Percentiles rank a stretch among this genome's conserved stretches.
These are phyloP conservation scores for Metschnikowia lunata DNA, from an alignment of 805 yeast species.

Conservation along the genomic window DNA sequence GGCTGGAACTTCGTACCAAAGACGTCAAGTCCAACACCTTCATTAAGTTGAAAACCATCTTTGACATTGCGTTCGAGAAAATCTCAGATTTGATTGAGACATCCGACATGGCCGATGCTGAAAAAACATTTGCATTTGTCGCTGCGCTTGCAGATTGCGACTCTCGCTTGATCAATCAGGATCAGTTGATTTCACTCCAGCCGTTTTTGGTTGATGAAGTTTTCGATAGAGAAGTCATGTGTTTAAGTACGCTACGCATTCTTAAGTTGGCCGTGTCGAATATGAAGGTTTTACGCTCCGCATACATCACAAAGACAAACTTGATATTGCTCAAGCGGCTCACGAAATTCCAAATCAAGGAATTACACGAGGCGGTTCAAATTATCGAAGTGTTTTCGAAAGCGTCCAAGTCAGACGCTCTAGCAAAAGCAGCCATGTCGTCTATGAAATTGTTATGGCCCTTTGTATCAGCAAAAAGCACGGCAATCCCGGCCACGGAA, in stretches of 20 bases:
- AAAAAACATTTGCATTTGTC: slow-evolving; percentile 41
- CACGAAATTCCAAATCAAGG: slow-evolving; percentile 56
- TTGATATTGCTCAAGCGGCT: slow-evolving; percentile 48
- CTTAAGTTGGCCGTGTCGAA: slow-evolving; percentile 47
- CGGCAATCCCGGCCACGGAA: slow-evolving; percentile 25
- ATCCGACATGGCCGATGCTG: not conserved
- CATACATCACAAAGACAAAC: slow-evolving; percentile 48
- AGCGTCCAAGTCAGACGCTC: slow-evolving; percentile 40
- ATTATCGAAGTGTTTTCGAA: slow-evolving; percentile 55
- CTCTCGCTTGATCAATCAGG: slow-evolving; percentile 53
- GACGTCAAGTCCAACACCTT: not conserved
- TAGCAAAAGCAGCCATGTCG: slow-evolving; percentile 62
- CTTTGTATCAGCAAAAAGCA: slow-evolving; percentile 28
- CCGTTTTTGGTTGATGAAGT: slow-evolving; percentile 55
- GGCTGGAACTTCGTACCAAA: not conserved
- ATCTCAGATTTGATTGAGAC: slow-evolving; percentile 4
- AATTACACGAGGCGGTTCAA: slow-evolving; percentile 72
- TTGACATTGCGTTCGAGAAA: slow-evolving; percentile 4
- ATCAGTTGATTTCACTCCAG: slow-evolving; percentile 61
- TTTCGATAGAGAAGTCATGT: slow-evolving; percentile 34
- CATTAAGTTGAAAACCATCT: not conserved
- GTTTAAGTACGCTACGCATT: slow-evolving; percentile 51
- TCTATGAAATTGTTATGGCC: slow-evolving; percentile 51
- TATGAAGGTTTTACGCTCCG: slow-evolving; percentile 43
- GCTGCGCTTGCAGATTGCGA: slow-evolving; percentile 53